phyloP scores from a whole-genome alignment of 305 asterid species.

The Fraxinus platypoda region DNA sequence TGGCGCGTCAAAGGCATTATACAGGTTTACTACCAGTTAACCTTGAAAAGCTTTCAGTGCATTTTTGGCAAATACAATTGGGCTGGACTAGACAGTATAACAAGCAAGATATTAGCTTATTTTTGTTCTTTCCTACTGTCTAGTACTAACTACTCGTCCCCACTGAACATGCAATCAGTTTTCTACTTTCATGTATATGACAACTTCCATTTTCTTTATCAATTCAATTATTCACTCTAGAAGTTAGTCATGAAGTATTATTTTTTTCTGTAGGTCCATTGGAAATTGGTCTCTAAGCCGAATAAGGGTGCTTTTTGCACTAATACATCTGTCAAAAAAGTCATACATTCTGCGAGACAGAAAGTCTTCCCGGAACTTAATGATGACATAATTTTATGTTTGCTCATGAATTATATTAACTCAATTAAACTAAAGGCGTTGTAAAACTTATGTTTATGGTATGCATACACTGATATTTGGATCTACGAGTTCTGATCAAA shows the following conservation, averaged over 20 bases:
- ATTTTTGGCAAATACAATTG: not conserved
- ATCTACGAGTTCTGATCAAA: not conserved
- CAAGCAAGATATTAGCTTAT: not conserved
- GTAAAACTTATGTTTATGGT: not conserved
- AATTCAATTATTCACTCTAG: not conserved
- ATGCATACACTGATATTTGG: not conserved
- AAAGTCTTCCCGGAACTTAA: not conserved
- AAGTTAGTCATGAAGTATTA: not conserved
- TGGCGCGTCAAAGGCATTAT: constrained; percentile 87
- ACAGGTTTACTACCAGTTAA: constrained; percentile 45
- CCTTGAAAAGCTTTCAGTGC: not conserved
- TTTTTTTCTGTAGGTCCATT: not conserved
- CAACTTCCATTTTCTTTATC: not conserved
- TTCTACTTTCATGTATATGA: not conserved
- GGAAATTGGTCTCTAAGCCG: not conserved
- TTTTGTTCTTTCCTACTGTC: not conserved
- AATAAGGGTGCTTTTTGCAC: not conserved
- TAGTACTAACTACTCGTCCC: not conserved
- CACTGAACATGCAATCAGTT: not conserved
- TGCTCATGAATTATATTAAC: not conserved
- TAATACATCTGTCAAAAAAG: not conserved
- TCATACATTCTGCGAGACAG: not conserved
- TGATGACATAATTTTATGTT: not conserved
- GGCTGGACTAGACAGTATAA: not conserved
- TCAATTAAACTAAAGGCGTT: not conserved